These are phyloP conservation scores for Scorias spongiosa DNA, from an alignment of 2,329 filamentous ascomycete species.

Conservation along the genomic window DNA sequence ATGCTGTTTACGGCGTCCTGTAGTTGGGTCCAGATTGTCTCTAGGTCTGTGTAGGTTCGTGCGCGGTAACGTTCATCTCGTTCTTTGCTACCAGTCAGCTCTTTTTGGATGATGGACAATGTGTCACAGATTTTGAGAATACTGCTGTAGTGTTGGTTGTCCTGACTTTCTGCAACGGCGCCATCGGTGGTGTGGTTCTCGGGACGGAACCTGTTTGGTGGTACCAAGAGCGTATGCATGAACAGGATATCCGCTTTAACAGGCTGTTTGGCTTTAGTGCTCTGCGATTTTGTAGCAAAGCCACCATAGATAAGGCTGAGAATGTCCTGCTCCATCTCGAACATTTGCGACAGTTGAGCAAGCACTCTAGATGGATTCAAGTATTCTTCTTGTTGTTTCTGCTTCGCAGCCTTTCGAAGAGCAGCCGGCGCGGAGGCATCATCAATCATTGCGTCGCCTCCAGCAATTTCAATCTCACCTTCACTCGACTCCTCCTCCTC, in stretches of 20 bases:
- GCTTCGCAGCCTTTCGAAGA: conserved; percentile 23
- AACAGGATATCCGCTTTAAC: conserved; percentile 70
- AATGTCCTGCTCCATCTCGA: conserved; percentile 75
- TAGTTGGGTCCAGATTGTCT: conserved; percentile 66
- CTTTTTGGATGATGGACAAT: conserved; percentile 59
- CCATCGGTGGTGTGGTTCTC: conserved; percentile 68
- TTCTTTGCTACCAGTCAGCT: conserved; percentile 40
- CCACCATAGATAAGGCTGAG: conserved; percentile 59
- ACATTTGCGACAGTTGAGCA: conserved; percentile 61
- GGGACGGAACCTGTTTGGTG: conserved; percentile 82
- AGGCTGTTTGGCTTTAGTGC: conserved; percentile 1
- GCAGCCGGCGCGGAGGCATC: conserved; percentile 26
- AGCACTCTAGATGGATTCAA: conserved; percentile 72
- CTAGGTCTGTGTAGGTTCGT: conserved; percentile 58
- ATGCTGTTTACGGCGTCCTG: conserved; percentile 88
- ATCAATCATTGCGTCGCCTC: conserved; percentile 39
- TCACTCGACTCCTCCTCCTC: conserved; percentile 19
- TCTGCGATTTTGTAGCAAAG: conserved; percentile 4
- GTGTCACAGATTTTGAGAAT: conserved; percentile 63
- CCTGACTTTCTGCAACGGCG: conserved; percentile 72
- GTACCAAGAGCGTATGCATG: conserved; percentile 68
- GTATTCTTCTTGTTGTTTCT: conserved; percentile 47
- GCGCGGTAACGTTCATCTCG: conserved; percentile 30
- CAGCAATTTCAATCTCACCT: conserved; percentile 19
- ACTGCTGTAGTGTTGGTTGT: conserved; percentile 75